Conservation (phyloP, 2,329 filamentous ascomycete genomes). For the Sporothrix dimorphospora region DNA sequence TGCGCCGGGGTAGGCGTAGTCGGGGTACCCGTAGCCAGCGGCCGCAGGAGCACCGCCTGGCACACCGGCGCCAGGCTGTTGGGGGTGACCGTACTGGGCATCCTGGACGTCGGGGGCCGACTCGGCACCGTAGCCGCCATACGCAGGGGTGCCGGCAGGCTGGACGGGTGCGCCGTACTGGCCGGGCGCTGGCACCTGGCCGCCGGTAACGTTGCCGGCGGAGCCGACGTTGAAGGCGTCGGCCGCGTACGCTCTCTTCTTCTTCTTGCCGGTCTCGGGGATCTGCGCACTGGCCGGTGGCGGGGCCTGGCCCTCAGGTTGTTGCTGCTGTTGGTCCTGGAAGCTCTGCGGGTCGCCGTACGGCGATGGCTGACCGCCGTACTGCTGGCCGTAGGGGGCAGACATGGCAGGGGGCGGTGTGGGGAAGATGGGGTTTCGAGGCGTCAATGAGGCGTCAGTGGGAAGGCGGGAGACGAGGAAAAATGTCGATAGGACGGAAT, state of each 20-base stretch:
- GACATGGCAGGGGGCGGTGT: conserved; percentile 52
- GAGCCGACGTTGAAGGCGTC: conserved; percentile 91
- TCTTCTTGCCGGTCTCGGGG: conserved; percentile 66
- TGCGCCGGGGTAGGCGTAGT: conserved; percentile 61
- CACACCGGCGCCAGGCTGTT: conserved; percentile 44
- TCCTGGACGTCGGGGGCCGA: conserved; percentile 48
- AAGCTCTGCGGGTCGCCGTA: conserved; percentile 43
- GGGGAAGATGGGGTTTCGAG: conserved; percentile 11
- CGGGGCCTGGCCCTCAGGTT: conserved; percentile 47
- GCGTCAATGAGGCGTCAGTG: not conserved
- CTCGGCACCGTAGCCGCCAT: conserved; percentile 63
- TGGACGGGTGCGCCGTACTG: conserved; percentile 53
- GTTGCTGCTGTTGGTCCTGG: conserved; percentile 44
- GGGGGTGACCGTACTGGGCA: conserved; percentile 48
- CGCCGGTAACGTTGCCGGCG: conserved; percentile 76
- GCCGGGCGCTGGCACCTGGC: conserved; percentile 46
- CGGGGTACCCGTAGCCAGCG: conserved; percentile 70
- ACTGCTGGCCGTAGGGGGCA: conserved; percentile 52
- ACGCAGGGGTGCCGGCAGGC: conserved; percentile 50
- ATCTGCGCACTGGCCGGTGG: conserved; percentile 40
- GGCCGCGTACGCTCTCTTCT: conserved; percentile 93
- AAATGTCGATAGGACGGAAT: not conserved
- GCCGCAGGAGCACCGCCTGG: conserved; percentile 48
- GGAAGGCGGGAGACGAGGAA: not conserved
- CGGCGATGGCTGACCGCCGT: conserved; percentile 46